These are phyloP conservation scores for Suhomyces chickasaworum DNA, from an alignment of 1,139 yeast species.

Conservation along the genomic window DNA sequence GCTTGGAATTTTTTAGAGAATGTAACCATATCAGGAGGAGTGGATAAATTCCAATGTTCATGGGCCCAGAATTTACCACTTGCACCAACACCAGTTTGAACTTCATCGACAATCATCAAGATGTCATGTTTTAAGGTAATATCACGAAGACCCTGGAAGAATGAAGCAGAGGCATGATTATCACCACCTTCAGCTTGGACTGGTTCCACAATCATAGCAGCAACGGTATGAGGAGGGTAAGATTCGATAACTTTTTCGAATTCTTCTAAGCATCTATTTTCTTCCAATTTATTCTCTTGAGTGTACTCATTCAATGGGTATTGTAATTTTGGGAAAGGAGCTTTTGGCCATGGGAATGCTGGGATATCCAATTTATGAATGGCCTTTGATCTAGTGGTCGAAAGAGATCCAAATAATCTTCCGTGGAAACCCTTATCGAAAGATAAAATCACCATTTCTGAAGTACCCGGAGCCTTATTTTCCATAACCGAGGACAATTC, in stretches of 20 bases:
- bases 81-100: slow-evolving; percentile 76
- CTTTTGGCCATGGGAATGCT: slow-evolving; percentile 76
- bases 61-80: slow-evolving; percentile 75
- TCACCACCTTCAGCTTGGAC: slow-evolving; percentile 81
- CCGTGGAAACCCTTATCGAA: slow-evolving; percentile 78
- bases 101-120: slow-evolving; percentile 69
- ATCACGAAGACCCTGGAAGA: slow-evolving; percentile 68
- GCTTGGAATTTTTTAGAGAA: slow-evolving; percentile 79
- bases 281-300: slow-evolving; percentile 58
- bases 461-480: slow-evolving; percentile 67
- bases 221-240: slow-evolving; percentile 52
- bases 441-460: slow-evolving; percentile 66
- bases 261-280: slow-evolving; percentile 56
- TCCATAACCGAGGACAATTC: slow-evolving; percentile 66
- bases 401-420: slow-evolving; percentile 70
- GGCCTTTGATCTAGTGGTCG: slow-evolving; percentile 74
- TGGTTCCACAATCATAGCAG: slow-evolving; percentile 73
- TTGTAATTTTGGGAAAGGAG: slow-evolving; percentile 67
- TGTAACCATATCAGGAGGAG: slow-evolving; percentile 72
- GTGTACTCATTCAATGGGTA: slow-evolving; percentile 61
- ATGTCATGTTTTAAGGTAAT: slow-evolving; percentile 59
- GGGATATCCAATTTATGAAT: slow-evolving; percentile 76
- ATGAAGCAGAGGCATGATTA: slow-evolving; percentile 61
- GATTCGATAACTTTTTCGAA: slow-evolving; percentile 56
- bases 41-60: slow-evolving; percentile 64